Conservation (phyloP, 1,284 basidiomycete species). For the Cryptococcus sp. region DNA sequence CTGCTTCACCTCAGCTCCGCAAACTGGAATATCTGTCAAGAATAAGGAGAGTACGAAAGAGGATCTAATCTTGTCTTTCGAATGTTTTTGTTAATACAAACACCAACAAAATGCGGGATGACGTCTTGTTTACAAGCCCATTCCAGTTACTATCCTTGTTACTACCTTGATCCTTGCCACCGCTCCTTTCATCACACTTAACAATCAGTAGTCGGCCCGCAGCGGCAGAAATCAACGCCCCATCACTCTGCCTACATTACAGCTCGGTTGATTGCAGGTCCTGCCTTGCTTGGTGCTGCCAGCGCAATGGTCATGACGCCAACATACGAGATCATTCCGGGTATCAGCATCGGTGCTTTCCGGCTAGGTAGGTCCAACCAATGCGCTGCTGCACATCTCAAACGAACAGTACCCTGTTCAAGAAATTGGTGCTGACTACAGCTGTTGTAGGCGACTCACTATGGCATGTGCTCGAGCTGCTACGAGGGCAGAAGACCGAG, state of each 20-base stretch:
- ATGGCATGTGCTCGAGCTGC: constrained; percentile 73
- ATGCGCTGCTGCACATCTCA: neutral
- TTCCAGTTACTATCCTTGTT: no score
- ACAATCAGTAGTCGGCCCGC: no score
- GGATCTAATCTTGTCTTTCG: neutral
- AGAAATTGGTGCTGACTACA: neutral
- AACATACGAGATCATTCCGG: constrained; percentile 76
- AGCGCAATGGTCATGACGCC: constrained; percentile 18
- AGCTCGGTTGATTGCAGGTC: no score
- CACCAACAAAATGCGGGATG: no score
- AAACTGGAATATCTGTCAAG: neutral
- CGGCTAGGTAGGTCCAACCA: constrained; percentile 61
- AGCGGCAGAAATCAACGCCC: no score
- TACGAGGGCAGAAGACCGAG: constrained; percentile 55
- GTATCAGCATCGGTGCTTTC: constrained; percentile 73
- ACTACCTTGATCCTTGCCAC: no score
- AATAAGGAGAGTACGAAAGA: neutral
- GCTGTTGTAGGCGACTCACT: constrained; percentile 66
- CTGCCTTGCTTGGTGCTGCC: neutral
- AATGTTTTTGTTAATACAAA: no score
- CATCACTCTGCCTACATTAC: no score
- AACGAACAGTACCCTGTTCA: neutral
- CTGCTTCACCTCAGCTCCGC: no score
- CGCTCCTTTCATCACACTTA: no score
- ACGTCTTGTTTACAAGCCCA: no score